phyloP scores from a whole-genome alignment of 2,329 filamentous ascomycete species.

The Exophiala calicioides region DNA sequence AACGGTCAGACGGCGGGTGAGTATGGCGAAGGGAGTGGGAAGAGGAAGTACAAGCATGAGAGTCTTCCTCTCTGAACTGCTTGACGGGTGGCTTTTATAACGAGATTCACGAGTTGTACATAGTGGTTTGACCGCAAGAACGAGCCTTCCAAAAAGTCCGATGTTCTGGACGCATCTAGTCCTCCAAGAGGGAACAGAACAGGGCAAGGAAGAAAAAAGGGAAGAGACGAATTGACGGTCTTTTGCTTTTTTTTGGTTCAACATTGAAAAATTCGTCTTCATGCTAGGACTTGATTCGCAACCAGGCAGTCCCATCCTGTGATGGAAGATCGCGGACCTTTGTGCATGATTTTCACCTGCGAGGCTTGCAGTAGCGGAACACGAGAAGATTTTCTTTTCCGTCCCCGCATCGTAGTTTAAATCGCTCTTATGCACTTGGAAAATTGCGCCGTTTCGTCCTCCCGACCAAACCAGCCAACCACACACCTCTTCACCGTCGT shows the following conservation, averaged over 20 bases:
- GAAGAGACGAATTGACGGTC: background rate
- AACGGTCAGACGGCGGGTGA: conserved; percentile 76
- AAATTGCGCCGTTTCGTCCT: background rate
- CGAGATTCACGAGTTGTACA: background rate
- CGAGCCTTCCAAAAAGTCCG: no score
- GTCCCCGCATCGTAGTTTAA: background rate
- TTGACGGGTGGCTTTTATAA: background rate
- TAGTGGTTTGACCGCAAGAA: background rate
- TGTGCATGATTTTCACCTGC: background rate
- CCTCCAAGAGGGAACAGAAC: no score
- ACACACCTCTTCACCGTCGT: conserved; percentile 20
- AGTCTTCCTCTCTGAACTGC: conserved; percentile 39
- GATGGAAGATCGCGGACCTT: background rate
- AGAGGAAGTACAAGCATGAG: conserved; percentile 59
- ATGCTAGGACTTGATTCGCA: conserved; percentile 5
- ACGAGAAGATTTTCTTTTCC: conserved; percentile 6
- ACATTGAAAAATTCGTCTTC: conserved; percentile 4
- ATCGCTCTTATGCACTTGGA: background rate
- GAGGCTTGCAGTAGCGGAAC: background rate
- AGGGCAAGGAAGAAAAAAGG: no score
- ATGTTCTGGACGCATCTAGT: no score
- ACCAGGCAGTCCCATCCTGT: conserved; percentile 1
- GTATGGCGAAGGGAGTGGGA: conserved; percentile 60
- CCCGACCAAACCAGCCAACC: background rate
- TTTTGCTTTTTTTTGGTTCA: background rate